These are phyloP conservation scores for Aphanocladium album DNA, from an alignment of 2,329 filamentous ascomycete species.

Conservation along the genomic window DNA sequence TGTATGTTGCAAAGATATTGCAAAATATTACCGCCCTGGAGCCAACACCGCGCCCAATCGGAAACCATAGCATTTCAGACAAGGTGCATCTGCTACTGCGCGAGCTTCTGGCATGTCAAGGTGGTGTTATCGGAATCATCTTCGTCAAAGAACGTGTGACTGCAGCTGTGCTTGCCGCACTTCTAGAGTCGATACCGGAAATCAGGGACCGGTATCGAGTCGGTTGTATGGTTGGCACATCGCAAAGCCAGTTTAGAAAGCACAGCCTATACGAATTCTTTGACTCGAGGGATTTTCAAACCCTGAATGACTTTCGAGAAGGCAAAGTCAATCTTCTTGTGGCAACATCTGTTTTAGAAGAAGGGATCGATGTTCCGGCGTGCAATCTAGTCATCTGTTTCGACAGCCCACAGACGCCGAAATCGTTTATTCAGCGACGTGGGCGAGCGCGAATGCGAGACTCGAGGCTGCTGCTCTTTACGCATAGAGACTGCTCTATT, in stretches of 20 bases:
- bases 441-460: slow-evolving; percentile 47
- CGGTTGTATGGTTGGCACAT: slow-evolving; percentile 53
- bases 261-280: slow-evolving; percentile 37
- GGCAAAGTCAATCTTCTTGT: slow-evolving; percentile 54
- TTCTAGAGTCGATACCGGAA: slow-evolving; percentile 50
- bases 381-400: slow-evolving; percentile 60
- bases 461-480: slow-evolving; percentile 47
- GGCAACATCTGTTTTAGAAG: slow-evolving; percentile 60
- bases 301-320: slow-evolving; percentile 44
- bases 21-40: slow-evolving; percentile 27
- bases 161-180: slow-evolving; percentile 53
- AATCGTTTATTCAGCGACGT: slow-evolving; percentile 54
- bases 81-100: slow-evolving; percentile 53
- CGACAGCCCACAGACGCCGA: slow-evolving; percentile 44
- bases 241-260: slow-evolving; percentile 30
- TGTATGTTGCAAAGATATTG: slow-evolving; percentile 49
- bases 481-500: slow-evolving; percentile 25
- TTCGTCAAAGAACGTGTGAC: slow-evolving; percentile 62
- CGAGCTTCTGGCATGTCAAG: slow-evolving; percentile 40
- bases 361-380: slow-evolving; percentile 62
- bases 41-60: slow-evolving; percentile 15
- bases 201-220: slow-evolving; percentile 43
- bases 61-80: slow-evolving; percentile 39
- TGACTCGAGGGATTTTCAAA: slow-evolving; percentile 27
- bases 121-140: slow-evolving; percentile 51